A percentile compares a stretch with the other conserved stretches of the same genome.
Conservation (phyloP, 2,329 filamentous ascomycete species). For the Seiridium cupressi region DNA sequence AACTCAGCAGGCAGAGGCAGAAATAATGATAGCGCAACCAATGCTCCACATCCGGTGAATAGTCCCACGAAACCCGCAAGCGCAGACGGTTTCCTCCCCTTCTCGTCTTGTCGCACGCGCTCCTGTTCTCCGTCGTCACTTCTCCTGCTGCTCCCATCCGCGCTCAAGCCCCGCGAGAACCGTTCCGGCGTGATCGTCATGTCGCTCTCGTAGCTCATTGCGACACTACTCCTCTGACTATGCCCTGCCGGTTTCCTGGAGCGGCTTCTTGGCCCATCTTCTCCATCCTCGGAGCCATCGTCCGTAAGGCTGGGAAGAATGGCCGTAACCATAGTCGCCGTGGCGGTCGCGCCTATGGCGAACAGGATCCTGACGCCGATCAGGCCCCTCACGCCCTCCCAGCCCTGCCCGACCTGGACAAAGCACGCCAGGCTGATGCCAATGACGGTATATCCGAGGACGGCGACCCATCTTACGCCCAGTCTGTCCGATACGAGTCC, state of each 20-base stretch:
- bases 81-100: constrained; percentile 47
- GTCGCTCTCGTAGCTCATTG: constrained; percentile 71
- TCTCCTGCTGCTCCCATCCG: constrained; percentile 11
- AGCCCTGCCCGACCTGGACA: constrained; percentile 65
- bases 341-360: constrained; percentile 86
- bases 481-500: constrained; percentile 74
- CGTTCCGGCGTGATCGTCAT: constrained; percentile 70
- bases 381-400: constrained; percentile 83
- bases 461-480: constrained; percentile 70
- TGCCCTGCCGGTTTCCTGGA: constrained; percentile 31
- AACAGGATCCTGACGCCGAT: constrained; percentile 83
- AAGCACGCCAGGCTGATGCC: constrained; percentile 74
- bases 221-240: constrained; percentile 54
- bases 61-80: constrained; percentile 89
- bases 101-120: constrained; percentile 19
- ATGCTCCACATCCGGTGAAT: constrained; percentile 87
- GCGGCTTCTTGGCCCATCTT: constrained; percentile 15
- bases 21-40: constrained; percentile 79
- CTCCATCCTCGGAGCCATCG: constrained; percentile 43
- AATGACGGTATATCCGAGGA: constrained; percentile 79
- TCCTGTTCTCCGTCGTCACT: constrained; percentile 9
- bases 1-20: constrained; percentile 85
- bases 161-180: constrained; percentile 37
- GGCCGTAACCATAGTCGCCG: constrained; percentile 95
- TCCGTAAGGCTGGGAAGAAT: constrained; percentile 74